Base-by-base conservation (phyloP, 108 stramenopile species). In the Fistulifera pelliculosa region DNA sequence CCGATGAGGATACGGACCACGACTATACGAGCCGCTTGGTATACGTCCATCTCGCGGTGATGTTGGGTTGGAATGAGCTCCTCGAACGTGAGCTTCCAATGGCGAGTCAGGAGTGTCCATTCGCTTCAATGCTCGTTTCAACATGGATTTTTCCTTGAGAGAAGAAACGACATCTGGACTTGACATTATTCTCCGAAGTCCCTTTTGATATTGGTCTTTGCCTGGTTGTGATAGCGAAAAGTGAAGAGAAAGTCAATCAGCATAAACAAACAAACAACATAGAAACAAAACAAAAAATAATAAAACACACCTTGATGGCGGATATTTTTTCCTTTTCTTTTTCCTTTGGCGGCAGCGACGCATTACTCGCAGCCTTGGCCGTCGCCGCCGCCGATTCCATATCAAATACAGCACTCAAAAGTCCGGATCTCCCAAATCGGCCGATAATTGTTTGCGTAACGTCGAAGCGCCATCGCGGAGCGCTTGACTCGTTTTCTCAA, bases 401-500 rank as follows among this genome's bases (percentile, higher is more conserved):
- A 43, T 66, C 77, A 51, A 85, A 85, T 11, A 85, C 75, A 27
- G 47, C 75, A 28, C 53, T 65, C 21, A 87, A 53, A 81, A 85
- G 19, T 63, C 62, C 7, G 80, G 79, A 64, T 85, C 78, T 16
- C 65, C 68, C 58, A 81, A 49, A 52, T 89, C 87, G 19, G 62
- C 68, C 5, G 76, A 79, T 25, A 89, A 44, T 38, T 76, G 74
- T 28, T 69, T 81, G 35, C 87, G 68, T n/a, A 90, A 51, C 25
- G 56, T 69, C 8, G 83, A 71, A 45, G 81, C 83, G 10, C 85
- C 85, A 69, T 87, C 86, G 2, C 86, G 75, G 35, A 87, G 55
- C 39, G 79, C 79, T 61, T 87, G 86, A 23, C 79, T 76, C 15
- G 86, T 83, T 53, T 87, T 87, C 56, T 80, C 80, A 5, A 77